phyloP scores from a whole-genome alignment of 495 filamentous ascomycete genomes.

The Penicillium dipodomyicola region DNA sequence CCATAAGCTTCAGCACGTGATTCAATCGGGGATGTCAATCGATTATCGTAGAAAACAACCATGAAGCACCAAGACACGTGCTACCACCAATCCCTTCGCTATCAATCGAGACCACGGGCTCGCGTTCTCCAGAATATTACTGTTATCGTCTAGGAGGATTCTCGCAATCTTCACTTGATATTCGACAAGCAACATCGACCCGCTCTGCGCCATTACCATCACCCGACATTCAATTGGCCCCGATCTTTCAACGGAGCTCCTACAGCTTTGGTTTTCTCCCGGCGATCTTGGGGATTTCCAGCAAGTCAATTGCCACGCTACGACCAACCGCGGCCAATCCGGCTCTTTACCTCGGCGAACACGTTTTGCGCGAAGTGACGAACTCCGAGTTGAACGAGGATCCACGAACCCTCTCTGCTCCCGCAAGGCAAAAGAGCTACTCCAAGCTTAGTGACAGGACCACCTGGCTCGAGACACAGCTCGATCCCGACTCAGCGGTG shows the following conservation, averaged over 20 bases:
- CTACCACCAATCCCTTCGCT: conserved; percentile 2
- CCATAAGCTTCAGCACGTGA: conserved; percentile 12
- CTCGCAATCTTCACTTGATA: not conserved
- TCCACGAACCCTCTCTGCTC: not conserved
- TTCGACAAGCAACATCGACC: not conserved
- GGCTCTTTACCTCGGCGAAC: conserved; percentile 1
- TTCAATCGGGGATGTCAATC: conserved; percentile 11
- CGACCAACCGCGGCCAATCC: not conserved
- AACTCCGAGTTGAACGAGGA: not conserved
- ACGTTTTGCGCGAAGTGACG: conserved; percentile 6
- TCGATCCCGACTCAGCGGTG: conserved; percentile 5
- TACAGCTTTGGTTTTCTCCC: not conserved
- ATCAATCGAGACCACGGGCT: not conserved
- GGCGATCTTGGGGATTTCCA: not conserved
- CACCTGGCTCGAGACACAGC: not conserved
- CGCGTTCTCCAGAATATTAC: not conserved
- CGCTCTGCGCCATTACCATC: not conserved
- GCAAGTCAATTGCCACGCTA: not conserved
- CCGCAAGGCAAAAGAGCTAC: not conserved
- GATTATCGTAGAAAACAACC: conserved; percentile 8
- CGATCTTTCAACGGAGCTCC: not conserved
- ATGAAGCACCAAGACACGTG: not conserved
- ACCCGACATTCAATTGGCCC: not conserved
- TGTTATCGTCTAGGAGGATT: not conserved
- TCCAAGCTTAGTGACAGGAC: not conserved